Conservation (phyloP, 73 alveolate species). For the Paramecium octaurelia region DNA sequence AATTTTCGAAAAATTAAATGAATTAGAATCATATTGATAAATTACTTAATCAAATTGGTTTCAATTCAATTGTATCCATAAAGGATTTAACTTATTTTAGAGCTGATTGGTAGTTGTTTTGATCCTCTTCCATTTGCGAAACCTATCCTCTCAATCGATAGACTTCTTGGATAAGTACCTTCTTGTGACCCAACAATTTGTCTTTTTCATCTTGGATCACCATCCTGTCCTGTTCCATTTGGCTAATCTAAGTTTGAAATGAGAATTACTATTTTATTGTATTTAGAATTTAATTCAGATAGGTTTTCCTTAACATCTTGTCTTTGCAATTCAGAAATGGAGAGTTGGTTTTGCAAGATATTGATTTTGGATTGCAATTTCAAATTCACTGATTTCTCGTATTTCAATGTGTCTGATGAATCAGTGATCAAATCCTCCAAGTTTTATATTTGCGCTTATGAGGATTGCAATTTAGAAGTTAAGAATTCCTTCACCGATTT, state of each 20-base stretch:
- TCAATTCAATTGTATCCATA: slow-evolving; percentile 38
- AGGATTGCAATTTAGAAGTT: background rate
- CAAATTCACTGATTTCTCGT: slow-evolving; percentile 21
- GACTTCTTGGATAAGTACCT: background rate
- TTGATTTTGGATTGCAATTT: slow-evolving; percentile 29
- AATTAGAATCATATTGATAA: background rate
- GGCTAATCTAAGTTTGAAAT: background rate
- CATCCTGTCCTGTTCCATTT: background rate
- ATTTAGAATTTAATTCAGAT: slow-evolving; percentile 11
- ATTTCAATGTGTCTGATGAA: background rate
- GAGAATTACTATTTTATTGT: slow-evolving; percentile 13
- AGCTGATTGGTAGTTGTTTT: background rate
- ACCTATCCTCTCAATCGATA: background rate
- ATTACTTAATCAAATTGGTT: background rate
- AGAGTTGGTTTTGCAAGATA: background rate
- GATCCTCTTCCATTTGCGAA: background rate
- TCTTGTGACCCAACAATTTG: background rate
- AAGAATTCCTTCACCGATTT: slow-evolving; percentile 20
- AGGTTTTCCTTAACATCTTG: slow-evolving; percentile 25
- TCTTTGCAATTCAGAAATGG: slow-evolving; percentile 6
- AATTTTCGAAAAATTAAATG: background rate
- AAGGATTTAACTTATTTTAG: background rate
- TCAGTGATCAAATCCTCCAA: slow-evolving; percentile 12
- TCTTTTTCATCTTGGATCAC: background rate
- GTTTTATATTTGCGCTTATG: background rate